phyloP scores from a whole-genome alignment of 257 asterid species.

The Nicotiana tomentosiformis region DNA sequence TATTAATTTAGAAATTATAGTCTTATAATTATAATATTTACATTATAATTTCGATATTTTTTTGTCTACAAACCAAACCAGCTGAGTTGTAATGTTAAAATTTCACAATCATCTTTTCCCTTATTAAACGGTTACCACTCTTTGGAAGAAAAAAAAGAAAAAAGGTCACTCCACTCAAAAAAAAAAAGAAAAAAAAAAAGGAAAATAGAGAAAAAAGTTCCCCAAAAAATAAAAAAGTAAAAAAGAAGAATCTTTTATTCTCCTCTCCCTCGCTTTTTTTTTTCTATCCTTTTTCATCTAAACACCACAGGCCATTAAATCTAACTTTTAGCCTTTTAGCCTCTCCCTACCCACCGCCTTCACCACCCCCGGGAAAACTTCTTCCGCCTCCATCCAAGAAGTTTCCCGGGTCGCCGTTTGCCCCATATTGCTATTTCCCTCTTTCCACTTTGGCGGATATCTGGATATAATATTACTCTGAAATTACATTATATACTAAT shows the following conservation, averaged over 20 bases:
- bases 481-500: background rate
- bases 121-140: too few relatives aligned
- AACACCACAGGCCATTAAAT: background rate
- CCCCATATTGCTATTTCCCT: background rate
- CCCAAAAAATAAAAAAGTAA: background rate
- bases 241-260: background rate
- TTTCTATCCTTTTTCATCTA: background rate
- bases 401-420: constrained; percentile 5
- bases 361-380: background rate
- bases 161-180: too few relatives aligned
- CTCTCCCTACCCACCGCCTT: background rate
- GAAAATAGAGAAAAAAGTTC: too few relatives aligned
- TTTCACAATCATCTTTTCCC: too few relatives aligned
- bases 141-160: too few relatives aligned
- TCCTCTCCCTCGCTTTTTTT: background rate
- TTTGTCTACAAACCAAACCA: too few relatives aligned
- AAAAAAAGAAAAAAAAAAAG: too few relatives aligned
- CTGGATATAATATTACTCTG: background rate
- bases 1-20: too few relatives aligned
- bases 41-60: too few relatives aligned
- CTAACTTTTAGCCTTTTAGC: background rate
- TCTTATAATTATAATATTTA: too few relatives aligned
- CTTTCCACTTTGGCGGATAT: background rate
- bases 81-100: too few relatives aligned
- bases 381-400: background rate